Percentiles rank a stretch among this genome's conserved stretches.
Evolutionary conservation across 2,329 filamentous ascomycete species (phyloP).

Genomic region (Exserohilum rostratum): DNA sequence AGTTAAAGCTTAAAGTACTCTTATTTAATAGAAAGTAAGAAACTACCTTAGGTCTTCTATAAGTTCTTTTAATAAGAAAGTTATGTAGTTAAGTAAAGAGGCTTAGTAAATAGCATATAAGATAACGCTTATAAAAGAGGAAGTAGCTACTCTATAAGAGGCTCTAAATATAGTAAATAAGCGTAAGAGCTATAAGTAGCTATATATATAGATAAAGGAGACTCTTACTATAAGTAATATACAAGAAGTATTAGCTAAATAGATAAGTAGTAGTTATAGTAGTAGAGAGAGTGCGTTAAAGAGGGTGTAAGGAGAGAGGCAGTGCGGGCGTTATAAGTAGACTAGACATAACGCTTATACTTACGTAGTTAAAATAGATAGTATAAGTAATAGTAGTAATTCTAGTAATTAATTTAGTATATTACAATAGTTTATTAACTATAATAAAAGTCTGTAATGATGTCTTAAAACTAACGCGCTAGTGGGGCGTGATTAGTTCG

Average conservation of each 20-base stretch:
- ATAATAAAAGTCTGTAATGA: neutral
- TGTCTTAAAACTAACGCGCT: neutral
- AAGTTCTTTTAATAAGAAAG: constrained; percentile 6
- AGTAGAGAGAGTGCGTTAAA: neutral
- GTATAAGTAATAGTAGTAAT: neutral
- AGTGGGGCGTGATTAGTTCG: neutral
- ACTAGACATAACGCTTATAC: neutral
- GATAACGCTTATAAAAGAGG: constrained; percentile 8
- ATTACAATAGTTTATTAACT: neutral
- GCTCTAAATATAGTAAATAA: neutral
- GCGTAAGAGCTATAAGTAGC: neutral
- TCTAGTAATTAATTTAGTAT: neutral
- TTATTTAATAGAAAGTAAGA: constrained; percentile 12
- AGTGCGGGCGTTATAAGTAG: neutral
- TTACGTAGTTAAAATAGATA: neutral
- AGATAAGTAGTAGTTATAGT: neutral
- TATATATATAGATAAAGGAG: neutral
- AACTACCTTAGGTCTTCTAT: constrained; percentile 4
- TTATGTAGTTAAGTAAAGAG: constrained; percentile 1
- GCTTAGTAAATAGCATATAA: neutral
- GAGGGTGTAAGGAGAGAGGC: neutral
- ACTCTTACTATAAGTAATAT: neutral
- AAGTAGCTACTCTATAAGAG: neutral
- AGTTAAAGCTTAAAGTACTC: constrained; percentile 9
- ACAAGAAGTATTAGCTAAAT: neutral